Percentiles rank a stretch among this genome's conserved stretches.
These are phyloP conservation scores for Fulvia fulva DNA, from an alignment of 2,329 filamentous ascomycete species.

Conservation along the genomic window DNA sequence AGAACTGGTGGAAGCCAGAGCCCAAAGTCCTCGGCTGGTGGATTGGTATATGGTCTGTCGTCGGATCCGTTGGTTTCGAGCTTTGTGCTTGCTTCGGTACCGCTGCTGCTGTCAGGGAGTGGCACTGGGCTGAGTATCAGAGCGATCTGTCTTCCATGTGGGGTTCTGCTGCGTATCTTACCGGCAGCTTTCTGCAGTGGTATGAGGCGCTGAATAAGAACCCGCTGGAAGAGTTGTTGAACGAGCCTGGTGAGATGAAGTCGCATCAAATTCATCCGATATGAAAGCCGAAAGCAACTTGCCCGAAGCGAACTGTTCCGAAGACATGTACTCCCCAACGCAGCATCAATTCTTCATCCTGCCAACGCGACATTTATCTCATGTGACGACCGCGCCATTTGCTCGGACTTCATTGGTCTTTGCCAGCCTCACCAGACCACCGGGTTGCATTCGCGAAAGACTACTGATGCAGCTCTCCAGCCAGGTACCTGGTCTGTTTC, in stretches of 20 bases:
- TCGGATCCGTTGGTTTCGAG: slow-evolving; percentile 28
- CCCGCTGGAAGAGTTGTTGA: neutral
- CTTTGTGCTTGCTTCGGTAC: slow-evolving; percentile 14
- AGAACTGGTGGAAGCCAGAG: slow-evolving; percentile 24
- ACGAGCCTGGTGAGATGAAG: slow-evolving; percentile 2
- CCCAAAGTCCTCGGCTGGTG: slow-evolving; percentile 25
- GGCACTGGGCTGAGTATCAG: slow-evolving; percentile 18
- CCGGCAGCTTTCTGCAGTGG: slow-evolving; percentile 25
- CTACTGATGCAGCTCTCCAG: no score
- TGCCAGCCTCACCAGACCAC: no score
- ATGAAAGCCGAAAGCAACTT: neutral
- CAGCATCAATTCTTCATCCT: neutral
- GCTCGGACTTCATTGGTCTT: no score
- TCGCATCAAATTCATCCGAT: neutral
- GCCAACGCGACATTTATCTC: neutral
- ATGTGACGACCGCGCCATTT: neutral
- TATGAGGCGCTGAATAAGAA: slow-evolving; percentile 22
- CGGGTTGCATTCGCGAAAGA: no score
- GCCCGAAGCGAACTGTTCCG: neutral
- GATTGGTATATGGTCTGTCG: slow-evolving; percentile 24
- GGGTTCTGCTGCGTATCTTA: slow-evolving; percentile 22
- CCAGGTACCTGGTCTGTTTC: no score
- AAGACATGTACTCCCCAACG: no score
- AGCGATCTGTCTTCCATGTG: slow-evolving; percentile 21
- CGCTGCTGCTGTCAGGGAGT: neutral